phyloP scores from a whole-genome alignment of 192 early-diverging fungal genomes.

The Jimgerdemannia lactiflua region DNA sequence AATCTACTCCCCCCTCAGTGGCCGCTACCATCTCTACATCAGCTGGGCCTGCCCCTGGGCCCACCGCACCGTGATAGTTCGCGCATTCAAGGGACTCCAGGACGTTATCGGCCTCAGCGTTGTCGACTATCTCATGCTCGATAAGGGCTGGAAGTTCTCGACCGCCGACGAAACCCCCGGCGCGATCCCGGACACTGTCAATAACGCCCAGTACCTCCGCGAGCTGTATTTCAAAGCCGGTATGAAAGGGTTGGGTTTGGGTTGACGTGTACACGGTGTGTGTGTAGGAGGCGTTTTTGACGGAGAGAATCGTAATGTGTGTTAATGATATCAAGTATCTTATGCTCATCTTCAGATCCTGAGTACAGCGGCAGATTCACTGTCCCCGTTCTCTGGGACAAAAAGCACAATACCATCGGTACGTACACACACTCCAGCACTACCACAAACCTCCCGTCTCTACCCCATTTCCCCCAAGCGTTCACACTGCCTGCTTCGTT shows the following conservation, averaged over 20 bases:
- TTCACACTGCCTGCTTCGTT: not conserved
- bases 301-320: no score
- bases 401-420: constrained; percentile 84
- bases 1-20: constrained; percentile 16
- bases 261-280: no score
- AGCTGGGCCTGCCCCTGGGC: constrained; percentile 74
- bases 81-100: constrained; percentile 89
- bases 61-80: constrained; percentile 83
- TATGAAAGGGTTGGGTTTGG: not conserved
- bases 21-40: constrained; percentile 83
- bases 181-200: constrained; percentile 71
- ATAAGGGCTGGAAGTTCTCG: constrained; percentile 82
- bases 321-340: no score
- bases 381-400: constrained; percentile 98
- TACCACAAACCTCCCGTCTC: not conserved
- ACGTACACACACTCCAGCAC: constrained; percentile 2
- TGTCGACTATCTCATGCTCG: constrained; percentile 78
- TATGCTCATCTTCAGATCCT: constrained; percentile 2
- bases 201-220: constrained; percentile 70
- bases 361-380: constrained; percentile 63
- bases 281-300: no score
- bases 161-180: constrained; percentile 71
- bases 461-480: not conserved
- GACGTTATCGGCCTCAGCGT: constrained; percentile 80
- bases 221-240: constrained; percentile 94